Evolutionary conservation across 2,329 filamentous ascomycete genomes (phyloP).

Genomic region (Zopfia rhizophila): DNA sequence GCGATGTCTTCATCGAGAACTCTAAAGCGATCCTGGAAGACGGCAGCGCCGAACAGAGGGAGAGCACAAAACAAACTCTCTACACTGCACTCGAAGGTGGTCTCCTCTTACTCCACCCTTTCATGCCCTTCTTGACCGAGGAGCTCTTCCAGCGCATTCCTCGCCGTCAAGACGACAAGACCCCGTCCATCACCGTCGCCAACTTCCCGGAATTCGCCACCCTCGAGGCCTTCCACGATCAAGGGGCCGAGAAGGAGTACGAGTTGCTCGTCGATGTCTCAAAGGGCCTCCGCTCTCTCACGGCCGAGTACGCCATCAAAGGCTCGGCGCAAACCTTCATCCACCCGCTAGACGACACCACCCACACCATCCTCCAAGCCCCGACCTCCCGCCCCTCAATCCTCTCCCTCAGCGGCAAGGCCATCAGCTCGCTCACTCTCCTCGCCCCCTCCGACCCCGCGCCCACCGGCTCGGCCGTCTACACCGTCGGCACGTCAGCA

Average conservation of each 20-base stretch:
- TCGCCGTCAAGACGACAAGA: conserved; percentile 73
- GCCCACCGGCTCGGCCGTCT: conserved; percentile 82
- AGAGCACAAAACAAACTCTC: conserved; percentile 80
- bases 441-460: conserved; percentile 68
- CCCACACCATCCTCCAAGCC: conserved; percentile 67
- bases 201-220: conserved; percentile 73
- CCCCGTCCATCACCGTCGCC: conserved; percentile 77
- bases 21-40: conserved; percentile 84
- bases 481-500: conserved; percentile 77
- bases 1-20: conserved; percentile 89
- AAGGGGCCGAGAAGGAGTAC: conserved; percentile 76
- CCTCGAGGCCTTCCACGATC: conserved; percentile 70
- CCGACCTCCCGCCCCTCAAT: conserved; percentile 77
- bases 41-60: conserved; percentile 75
- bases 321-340: conserved; percentile 68
- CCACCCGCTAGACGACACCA: conserved; percentile 73
- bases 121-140: conserved; percentile 55
- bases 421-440: conserved; percentile 71
- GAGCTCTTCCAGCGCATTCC: conserved; percentile 77
- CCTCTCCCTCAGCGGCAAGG: conserved; percentile 81
- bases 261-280: conserved; percentile 80
- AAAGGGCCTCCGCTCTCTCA: conserved; percentile 76
- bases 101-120: conserved; percentile 63
- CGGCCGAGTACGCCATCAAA: conserved; percentile 79
- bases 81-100: conserved; percentile 83